phyloP scores from a whole-genome alignment of 495 filamentous ascomycete species.

The Podospora anserina region DNA sequence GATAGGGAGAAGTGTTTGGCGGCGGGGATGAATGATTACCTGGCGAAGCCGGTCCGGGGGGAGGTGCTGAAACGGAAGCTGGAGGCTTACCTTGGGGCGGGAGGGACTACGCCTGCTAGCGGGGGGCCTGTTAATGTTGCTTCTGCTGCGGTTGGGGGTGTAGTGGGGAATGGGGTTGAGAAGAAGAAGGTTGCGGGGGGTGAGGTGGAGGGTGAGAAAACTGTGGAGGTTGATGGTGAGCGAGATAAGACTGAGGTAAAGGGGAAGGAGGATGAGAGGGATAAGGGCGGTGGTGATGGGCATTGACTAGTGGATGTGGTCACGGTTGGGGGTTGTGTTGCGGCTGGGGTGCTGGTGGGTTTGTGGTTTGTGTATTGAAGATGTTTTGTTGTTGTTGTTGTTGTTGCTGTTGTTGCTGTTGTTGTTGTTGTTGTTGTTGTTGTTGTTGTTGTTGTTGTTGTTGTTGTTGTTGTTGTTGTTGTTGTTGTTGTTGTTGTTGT shows the following conservation, averaged over 20 bases:
- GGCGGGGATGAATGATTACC: slow-evolving; percentile 93
- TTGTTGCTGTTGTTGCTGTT: too few species aligned
- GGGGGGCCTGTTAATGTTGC: background rate
- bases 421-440: too few species aligned
- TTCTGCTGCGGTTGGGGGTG: background rate
- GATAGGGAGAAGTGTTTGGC: slow-evolving; percentile 89
- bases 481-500: too few species aligned
- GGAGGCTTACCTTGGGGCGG: slow-evolving; percentile 55
- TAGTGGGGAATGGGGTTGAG: background rate
- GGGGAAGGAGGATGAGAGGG: too few species aligned
- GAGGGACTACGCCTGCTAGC: background rate
- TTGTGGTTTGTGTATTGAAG: background rate
- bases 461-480: too few species aligned
- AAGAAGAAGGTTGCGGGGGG: background rate
- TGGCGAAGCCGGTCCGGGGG: slow-evolving; percentile 83
- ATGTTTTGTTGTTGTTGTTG: background rate
- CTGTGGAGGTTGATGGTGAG: background rate
- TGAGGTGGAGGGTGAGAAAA: background rate
- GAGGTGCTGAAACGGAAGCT: slow-evolving; percentile 71
- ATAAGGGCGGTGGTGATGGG: too few species aligned
- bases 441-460: too few species aligned
- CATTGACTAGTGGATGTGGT: background rate
- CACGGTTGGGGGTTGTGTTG: background rate
- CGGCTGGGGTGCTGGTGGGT: background rate
- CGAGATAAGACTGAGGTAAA: too few species aligned